phyloP scores from a whole-genome alignment of 192 early-diverging fungal species.

The Rhizoclosmatium sp. region DNA sequence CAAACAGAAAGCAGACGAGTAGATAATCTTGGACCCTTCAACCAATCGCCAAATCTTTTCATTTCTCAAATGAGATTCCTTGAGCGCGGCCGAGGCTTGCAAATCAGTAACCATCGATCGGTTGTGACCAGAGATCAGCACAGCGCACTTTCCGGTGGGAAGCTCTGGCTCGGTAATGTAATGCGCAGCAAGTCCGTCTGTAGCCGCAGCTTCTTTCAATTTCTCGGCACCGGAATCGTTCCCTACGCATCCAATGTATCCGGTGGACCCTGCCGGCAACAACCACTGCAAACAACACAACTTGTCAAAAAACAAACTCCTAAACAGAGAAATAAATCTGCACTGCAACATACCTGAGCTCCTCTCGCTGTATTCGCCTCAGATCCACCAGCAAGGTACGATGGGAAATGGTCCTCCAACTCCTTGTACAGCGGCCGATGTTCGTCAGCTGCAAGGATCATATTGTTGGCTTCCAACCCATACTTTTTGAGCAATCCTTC shows the following conservation, averaged over 20 bases:
- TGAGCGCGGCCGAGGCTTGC: conserved; percentile 9
- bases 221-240: conserved; percentile 73
- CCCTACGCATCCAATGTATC: conserved; percentile 83
- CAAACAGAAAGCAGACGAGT: conserved; percentile 85
- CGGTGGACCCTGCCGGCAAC: conserved; percentile 78
- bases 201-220: conserved; percentile 71
- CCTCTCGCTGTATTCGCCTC: conserved; percentile 82
- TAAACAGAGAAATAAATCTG: not conserved
- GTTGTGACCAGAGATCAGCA: conserved; percentile 75
- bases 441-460: conserved; percentile 79
- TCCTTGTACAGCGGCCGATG: conserved; percentile 77
- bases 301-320: not conserved
- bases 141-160: conserved; percentile 87
- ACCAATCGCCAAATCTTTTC: conserved; percentile 80
- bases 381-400: conserved; percentile 87
- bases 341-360: not conserved
- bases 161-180: conserved; percentile 68
- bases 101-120: conserved; percentile 87
- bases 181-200: conserved; percentile 78
- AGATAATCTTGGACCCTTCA: conserved; percentile 79
- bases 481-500: conserved; percentile 75
- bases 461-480: conserved; percentile 79
- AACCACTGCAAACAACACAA: conserved; percentile 58
- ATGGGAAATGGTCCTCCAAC: conserved; percentile 70
- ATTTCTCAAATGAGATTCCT: conserved; percentile 27